phyloP scores from a whole-genome alignment of 1,284 basidiomycete genomes.

The Irpex sp. region DNA sequence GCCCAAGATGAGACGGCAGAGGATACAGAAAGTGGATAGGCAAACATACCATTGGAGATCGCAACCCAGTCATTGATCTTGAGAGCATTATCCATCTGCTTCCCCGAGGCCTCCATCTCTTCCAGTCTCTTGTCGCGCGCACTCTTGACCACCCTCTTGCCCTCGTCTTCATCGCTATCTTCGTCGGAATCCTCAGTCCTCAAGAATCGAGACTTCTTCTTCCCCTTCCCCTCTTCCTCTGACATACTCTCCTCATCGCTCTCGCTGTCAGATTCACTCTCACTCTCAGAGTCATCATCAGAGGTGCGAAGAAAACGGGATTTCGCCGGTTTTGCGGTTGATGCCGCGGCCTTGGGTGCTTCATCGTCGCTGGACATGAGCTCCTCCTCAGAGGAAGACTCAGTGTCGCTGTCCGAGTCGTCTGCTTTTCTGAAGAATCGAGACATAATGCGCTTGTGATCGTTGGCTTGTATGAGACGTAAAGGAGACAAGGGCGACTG shows the following conservation, averaged over 20 bases:
- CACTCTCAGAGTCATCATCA: constrained; percentile 34
- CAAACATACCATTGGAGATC: constrained; percentile 75
- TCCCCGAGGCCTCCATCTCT: constrained; percentile 88
- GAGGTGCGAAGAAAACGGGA: constrained; percentile 68
- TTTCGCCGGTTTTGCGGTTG: constrained; percentile 64
- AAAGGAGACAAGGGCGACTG: background rate
- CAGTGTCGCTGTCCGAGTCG: constrained; percentile 78
- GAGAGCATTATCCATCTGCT: constrained; percentile 90
- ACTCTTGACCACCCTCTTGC: constrained; percentile 73
- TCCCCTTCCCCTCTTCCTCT: constrained; percentile 33
- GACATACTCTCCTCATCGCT: constrained; percentile 35
- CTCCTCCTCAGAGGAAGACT: constrained; percentile 74
- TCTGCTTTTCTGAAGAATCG: constrained; percentile 84
- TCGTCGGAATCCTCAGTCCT: constrained; percentile 51
- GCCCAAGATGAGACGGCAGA: background rate
- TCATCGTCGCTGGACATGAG: constrained; percentile 77
- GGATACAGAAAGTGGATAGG: background rate
- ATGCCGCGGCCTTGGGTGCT: constrained; percentile 41
- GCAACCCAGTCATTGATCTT: constrained; percentile 98
- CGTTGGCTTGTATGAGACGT: background rate
- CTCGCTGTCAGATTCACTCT: constrained; percentile 48
- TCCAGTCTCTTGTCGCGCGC: constrained; percentile 86
- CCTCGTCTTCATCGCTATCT: constrained; percentile 71
- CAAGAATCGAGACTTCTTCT: constrained; percentile 46
- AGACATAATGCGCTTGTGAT: constrained; percentile 52